Conservation (phyloP, 139 green algal genomes). For the Chlamydomonas applanata region DNA sequence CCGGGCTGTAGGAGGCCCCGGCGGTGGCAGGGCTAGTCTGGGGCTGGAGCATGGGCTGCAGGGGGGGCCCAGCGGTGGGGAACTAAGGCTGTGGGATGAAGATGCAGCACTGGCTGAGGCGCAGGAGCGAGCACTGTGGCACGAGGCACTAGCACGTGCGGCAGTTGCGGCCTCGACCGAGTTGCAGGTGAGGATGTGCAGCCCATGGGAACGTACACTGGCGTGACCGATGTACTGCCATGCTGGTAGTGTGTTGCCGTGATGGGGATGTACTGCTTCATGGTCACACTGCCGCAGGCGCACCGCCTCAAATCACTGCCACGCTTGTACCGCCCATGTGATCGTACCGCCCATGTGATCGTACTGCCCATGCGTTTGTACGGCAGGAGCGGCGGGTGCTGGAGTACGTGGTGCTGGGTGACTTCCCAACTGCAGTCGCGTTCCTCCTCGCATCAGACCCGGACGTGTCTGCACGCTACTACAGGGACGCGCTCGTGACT, state of each 20-base stretch:
- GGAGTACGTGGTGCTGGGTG: conserved; percentile 57
- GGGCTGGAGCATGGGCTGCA: not conserved
- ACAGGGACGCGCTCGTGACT: conserved; percentile 71
- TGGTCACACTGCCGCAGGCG: no score
- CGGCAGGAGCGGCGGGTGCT: conserved; percentile 35
- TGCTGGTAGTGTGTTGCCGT: no score
- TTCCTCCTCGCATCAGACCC: conserved; percentile 74
- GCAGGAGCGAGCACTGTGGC: conserved; percentile 65
- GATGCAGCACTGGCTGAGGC: conserved; percentile 53
- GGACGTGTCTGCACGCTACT: conserved; percentile 52
- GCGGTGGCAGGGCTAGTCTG: not conserved
- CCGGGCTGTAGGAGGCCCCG: not conserved
- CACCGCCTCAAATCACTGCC: no score
- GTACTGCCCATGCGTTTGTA: no score
- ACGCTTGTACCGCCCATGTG: no score
- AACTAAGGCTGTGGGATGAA: conserved; percentile 54
- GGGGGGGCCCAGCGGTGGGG: not conserved
- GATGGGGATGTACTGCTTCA: no score
- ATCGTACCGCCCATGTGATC: no score
- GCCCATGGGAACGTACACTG: no score
- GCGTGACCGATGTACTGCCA: no score
- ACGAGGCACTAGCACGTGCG: conserved; percentile 41
- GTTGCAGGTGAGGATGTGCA: conserved; percentile 6
- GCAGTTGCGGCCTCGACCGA: not conserved
- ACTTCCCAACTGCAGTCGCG: conserved; percentile 77